These are phyloP conservation scores for Corrigiola litoralis DNA, from an alignment of 179 eudicot species.

Conservation along the genomic window DNA sequence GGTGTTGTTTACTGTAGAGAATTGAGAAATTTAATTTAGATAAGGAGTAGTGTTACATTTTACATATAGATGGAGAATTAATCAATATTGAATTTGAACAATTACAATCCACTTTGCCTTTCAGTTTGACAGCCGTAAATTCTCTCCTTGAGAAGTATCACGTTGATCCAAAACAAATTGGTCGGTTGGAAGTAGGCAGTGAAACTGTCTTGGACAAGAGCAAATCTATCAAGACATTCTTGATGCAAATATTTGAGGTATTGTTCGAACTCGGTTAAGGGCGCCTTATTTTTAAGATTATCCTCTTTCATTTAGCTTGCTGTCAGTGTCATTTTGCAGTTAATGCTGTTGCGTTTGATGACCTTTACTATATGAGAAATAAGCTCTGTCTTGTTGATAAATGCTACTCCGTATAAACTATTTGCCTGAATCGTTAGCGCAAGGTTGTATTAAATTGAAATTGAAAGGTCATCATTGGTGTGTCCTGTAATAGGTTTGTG, in stretches of 20 bases:
- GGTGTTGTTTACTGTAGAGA: not conserved
- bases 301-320: not conserved
- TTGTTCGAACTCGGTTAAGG: not conserved
- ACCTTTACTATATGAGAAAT: not conserved
- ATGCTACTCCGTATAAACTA: too few relatives aligned
- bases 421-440: not conserved
- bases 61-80: not conserved
- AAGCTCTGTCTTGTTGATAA: not conserved
- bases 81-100: not conserved
- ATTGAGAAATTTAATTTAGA: not conserved
- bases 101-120: constrained; percentile 1
- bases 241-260: constrained; percentile 97
- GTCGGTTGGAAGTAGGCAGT: constrained; percentile 96
- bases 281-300: not conserved
- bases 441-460: not conserved
- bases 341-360: not conserved
- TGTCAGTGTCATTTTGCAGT: not conserved
- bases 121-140: constrained; percentile 86
- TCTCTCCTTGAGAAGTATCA: constrained; percentile 86
- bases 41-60: not conserved
- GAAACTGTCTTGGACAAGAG: constrained; percentile 98
- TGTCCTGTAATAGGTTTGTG: not conserved
- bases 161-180: constrained; percentile 75
- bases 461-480: not conserved
- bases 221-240: constrained; percentile 96